Conservation (phyloP, 345 rosid genomes). For the Turritis glabra region DNA sequence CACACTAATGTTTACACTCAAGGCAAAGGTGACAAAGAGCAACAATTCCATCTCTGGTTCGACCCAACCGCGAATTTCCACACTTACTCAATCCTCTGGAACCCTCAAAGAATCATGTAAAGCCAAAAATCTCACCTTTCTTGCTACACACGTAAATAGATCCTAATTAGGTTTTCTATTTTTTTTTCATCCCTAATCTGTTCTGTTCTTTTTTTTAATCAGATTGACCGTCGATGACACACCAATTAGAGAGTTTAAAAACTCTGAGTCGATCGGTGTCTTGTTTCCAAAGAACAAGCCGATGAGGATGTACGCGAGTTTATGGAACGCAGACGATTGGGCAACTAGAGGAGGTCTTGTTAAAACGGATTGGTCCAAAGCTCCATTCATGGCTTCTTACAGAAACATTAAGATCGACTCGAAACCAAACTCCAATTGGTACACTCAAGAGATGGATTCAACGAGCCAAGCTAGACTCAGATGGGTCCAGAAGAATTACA, state of each 20-base stretch:
- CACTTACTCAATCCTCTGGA: slow-evolving; percentile 50
- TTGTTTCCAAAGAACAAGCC: slow-evolving; percentile 60
- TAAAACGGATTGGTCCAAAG: slow-evolving; percentile 58
- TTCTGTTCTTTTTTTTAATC: not conserved
- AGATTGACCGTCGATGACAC: slow-evolving; percentile 57
- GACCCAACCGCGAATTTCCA: slow-evolving; percentile 42
- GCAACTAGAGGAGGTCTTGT: slow-evolving; percentile 65
- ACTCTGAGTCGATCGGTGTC: slow-evolving; percentile 50
- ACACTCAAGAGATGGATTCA: slow-evolving; percentile 46
- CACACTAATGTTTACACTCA: slow-evolving; percentile 47
- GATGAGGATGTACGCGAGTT: slow-evolving; percentile 59
- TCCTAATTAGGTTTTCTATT: slow-evolving; percentile 1
- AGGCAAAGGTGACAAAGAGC: slow-evolving; percentile 49
- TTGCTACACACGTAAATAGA: not conserved
- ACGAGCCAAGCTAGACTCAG: slow-evolving; percentile 43
- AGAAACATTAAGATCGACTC: slow-evolving; percentile 42
- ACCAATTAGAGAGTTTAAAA: slow-evolving; percentile 64
- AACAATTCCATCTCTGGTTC: slow-evolving; percentile 47
- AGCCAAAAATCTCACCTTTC: not conserved
- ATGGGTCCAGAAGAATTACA: slow-evolving; percentile 56
- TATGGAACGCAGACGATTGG: slow-evolving; percentile 70
- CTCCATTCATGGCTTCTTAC: slow-evolving; percentile 50
- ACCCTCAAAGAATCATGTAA: slow-evolving; percentile 47
- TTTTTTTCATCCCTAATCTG: not conserved
- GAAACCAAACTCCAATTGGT: slow-evolving; percentile 40